Evolutionary conservation across 768 basidiomycete genomes (phyloP), one percentile per base, ranked within the genome.

Genomic region (Strobilomyces confusus): DNA sequence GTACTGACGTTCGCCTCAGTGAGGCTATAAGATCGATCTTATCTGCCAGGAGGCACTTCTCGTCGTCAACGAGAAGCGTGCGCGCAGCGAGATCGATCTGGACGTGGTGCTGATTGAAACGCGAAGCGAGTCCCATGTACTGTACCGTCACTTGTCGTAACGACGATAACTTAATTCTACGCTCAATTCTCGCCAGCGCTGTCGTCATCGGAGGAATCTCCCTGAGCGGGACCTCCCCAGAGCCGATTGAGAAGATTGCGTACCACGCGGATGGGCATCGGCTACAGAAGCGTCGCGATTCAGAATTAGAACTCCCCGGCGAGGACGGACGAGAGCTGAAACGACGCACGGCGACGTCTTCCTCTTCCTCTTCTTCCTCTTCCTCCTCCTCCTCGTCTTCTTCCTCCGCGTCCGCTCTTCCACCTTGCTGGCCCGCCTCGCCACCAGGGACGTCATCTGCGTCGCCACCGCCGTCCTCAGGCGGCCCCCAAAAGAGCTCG

Each of bases 221-320:
- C 56, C 23, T 34, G 55, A 25, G 48, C 52, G 0, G 45, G 74
- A 62, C 67, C 64, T 36, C 76, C 82, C 80, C 82, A 87, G 57
- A 89, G 77, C 9, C 83, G 70, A 47, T 77, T 78, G 37, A 88
- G 54, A 8, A 88, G 68, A 59, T 82, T 83, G 12, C 83, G 74
- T 2, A 87, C 65, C 8, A 84, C 63, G 2, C 83, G 78, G 22
- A 80, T 66, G 11, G 84, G 83, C 62, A 88, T 70, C 4, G 82
- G 77, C 86, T 87, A 46, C 12, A 47, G n/a, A 47, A 50, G 26
- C 9, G 14, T 22, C 17, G 3, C 14, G 29, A 9, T 19, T 49
- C 25, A 52, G n/a, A 19, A 30, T 34, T n/a, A 49, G 26, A 26
- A 44, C 29, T 9, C 36, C 23, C 33, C 15, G 2, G 4, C 8